Base-by-base conservation (phyloP, 2,329 filamentous ascomycete genomes). In the Microcera coccophila region DNA sequence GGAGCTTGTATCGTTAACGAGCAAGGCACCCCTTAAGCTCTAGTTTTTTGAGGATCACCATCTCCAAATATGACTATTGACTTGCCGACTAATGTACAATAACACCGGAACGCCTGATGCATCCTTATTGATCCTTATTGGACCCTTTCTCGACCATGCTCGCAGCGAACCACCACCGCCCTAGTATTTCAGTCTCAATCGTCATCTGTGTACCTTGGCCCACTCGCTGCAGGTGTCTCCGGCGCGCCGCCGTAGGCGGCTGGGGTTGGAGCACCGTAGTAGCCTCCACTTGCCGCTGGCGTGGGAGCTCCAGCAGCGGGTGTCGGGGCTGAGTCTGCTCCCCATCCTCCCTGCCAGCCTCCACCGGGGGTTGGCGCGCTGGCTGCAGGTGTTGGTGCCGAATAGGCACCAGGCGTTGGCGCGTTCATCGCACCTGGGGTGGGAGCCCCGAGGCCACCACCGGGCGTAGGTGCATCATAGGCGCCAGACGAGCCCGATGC, bases 391-490 rank as follows among this genome's bases (percentile, higher is more conserved):
- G 81, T 84, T 2, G 81, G 79, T 3, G 81, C 81, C n/a, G 77
- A 74, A 57, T 78, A 79, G 5, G 79, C 82, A 3, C 82, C 84
- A 0, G 84, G 86, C 0, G 86, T 90, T 1, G 85, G 85, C 3
- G 86, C 86, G 53, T 78, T 80, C 58, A 82, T 63, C 1, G 76
- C 77, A 36, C 75, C 79, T 0, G 80, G 80, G 5, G 79, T 84
- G 4, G 81, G 79, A 7, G 80, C 80, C 17, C 77, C 71, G 9
- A 81, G 67, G 7, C 70, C 77, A 15, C 79, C 79, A 10, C 79
- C 81, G 0, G 82, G 82, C 0, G 82, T 85, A 3, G 83, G 84
- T 4, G 83, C 84, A 54, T 91, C 87, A 54, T 86, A 88, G 1
- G 77, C 63, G 29, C 61, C 62, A 1, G 72, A 69, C 7, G 67